Base-by-base conservation (phyloP, 2,329 filamentous ascomycete species). In the Leptographium wingfieldii region DNA sequence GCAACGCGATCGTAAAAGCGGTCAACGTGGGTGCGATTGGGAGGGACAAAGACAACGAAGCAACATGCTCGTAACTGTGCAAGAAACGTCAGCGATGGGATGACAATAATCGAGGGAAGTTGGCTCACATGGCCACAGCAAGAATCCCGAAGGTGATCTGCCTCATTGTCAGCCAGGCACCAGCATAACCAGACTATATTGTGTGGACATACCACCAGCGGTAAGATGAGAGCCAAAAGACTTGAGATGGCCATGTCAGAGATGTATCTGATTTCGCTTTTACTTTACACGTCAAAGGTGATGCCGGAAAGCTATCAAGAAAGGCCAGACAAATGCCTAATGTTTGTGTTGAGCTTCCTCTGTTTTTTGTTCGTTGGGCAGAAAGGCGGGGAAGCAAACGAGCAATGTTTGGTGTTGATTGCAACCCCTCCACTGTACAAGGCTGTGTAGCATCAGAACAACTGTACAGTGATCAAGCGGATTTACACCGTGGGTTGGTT, bases 1-100 rank as follows among this genome's bases (percentile, higher is more conserved):
- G 61, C 9, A 64, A 59, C 11, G 58, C 27, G 16, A 64, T 49
- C 16, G 56, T 56, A n/a, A 62, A 6, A 38, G 55, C 56, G 25
- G 59, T 60, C 29, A 65, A 54, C 19, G 52, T 55, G 3, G 62
- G 64, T 12, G 60, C 55, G 35, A 63, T 57, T 10, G 65, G 65
- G 25, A 66, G 63, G 4, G 64, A 64, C 10, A 66, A 58, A 5
- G 58, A 25, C 2, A 55, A 6, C 11, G 61, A 51, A 9, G n/a
- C 46, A 55, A 59, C 58, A 57, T 62, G 60, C 27, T 66, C 63
- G 52, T 65, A 65, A 12, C 64, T 65, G 27, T 9, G 29, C 16
- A 14, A 35, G 6, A 5, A 31, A 9, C n/a, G 43, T 9, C 11
- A 48, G 51, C 16, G 7, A n/a, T 10, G 16, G 14, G 22, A 33